phyloP scores from a whole-genome alignment of 345 rosid species.

The Euphorbia lathyris region DNA sequence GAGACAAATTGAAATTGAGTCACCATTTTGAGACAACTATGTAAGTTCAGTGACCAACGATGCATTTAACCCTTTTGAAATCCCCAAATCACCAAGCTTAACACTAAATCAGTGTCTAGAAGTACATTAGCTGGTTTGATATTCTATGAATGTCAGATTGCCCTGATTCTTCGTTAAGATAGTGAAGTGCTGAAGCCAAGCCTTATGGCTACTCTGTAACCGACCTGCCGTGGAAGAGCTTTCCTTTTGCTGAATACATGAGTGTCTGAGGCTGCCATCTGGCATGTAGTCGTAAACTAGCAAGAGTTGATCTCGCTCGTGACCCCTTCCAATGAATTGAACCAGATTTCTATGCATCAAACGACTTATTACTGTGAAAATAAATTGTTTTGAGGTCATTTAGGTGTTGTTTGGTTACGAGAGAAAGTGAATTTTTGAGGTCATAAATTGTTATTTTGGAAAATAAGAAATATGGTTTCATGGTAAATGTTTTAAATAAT shows the following conservation, averaged over 20 bases:
- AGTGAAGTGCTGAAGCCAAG: constrained; percentile 39
- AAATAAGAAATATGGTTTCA: too few relatives aligned
- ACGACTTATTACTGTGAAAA: not conserved
- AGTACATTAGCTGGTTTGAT: constrained; percentile 26
- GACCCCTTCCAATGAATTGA: constrained; percentile 58
- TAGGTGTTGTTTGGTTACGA: too few relatives aligned
- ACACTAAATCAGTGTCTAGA: constrained; percentile 6
- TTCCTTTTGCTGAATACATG: constrained; percentile 38
- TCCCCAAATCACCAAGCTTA: constrained; percentile 15
- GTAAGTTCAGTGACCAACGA: too few relatives aligned
- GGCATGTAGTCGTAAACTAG: constrained; percentile 51
- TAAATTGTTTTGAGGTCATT: too few relatives aligned
- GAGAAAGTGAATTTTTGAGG: too few relatives aligned
- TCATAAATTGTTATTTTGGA: too few relatives aligned
- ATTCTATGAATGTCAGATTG: constrained; percentile 49
- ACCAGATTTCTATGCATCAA: not conserved
- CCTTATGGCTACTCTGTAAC: constrained; percentile 46
- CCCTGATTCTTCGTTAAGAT: constrained; percentile 34
- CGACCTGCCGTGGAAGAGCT: constrained; percentile 28
- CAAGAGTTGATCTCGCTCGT: constrained; percentile 38
- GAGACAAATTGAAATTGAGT: too few relatives aligned
- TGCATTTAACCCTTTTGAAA: too few relatives aligned
- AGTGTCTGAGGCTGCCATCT: constrained; percentile 49
- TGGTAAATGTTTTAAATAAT: too few relatives aligned
- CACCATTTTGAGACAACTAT: too few relatives aligned